Evolutionary conservation across 345 rosid genomes (phyloP).

Genomic region (Barbarea vulgaris): DNA sequence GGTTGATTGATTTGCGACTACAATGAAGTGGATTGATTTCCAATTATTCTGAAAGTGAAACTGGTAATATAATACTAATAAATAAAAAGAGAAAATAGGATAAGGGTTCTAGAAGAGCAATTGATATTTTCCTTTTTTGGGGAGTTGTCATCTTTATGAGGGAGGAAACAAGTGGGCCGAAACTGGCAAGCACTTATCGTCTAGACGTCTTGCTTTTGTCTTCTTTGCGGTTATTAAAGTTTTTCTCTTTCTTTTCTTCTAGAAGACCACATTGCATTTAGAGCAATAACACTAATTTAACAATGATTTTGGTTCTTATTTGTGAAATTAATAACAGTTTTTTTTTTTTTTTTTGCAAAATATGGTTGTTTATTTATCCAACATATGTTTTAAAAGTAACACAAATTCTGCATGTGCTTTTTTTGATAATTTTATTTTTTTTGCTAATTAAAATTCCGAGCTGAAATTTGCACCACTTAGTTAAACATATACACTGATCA

Average conservation of each 20-base stretch:
- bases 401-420: background rate
- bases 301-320: background rate
- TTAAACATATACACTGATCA: background rate
- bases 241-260: constrained; percentile 23
- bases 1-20: constrained; percentile 22
- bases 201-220: constrained; percentile 20
- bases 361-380: background rate
- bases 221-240: constrained; percentile 23
- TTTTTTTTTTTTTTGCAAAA: too few species aligned
- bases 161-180: constrained; percentile 30
- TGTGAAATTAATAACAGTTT: background rate
- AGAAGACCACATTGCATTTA: background rate
- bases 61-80: background rate
- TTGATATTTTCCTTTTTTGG: constrained; percentile 5
- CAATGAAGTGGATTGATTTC: constrained; percentile 19
- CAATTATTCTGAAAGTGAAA: constrained; percentile 23
- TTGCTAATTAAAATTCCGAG: background rate
- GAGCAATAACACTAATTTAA: background rate
- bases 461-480: background rate
- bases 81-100: constrained; percentile 8
- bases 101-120: constrained; percentile 37
- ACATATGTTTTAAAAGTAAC: background rate
- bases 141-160: constrained; percentile 21
- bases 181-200: constrained; percentile 38
- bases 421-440: too few species aligned